Conservation (phyloP, 2,329 filamentous ascomycete genomes). For the Cryphonectria radicalis region DNA sequence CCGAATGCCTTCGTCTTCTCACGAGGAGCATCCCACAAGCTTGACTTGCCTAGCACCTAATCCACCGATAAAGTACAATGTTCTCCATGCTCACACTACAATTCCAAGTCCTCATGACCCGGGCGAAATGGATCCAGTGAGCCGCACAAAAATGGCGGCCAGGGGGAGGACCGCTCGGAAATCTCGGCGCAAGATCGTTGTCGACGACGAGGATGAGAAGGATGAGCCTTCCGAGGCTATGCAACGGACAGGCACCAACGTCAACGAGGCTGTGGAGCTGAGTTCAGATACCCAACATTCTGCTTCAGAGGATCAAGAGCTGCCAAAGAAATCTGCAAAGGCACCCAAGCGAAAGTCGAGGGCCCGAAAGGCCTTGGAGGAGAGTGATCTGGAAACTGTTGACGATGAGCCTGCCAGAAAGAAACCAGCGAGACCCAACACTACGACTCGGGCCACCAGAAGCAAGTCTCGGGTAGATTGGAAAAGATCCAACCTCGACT, state of each 20-base stretch:
- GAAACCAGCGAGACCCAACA: background rate
- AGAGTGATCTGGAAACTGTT: background rate
- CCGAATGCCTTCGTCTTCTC: constrained; percentile 20
- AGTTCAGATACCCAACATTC: background rate
- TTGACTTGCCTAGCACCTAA: background rate
- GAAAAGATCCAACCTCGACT: background rate
- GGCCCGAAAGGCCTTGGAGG: background rate
- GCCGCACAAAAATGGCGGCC: background rate
- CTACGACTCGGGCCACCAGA: background rate
- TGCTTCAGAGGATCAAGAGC: constrained; percentile 5
- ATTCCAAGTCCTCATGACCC: too few species aligned
- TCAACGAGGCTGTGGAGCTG: background rate
- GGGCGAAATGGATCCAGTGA: background rate
- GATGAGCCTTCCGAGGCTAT: background rate
- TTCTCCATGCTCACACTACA: background rate
- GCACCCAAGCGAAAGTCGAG: constrained; percentile 1
- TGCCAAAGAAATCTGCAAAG: constrained; percentile 6
- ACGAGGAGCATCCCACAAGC: background rate
- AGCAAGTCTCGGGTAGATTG: background rate
- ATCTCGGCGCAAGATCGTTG: constrained; percentile 12
- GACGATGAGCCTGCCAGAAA: background rate
- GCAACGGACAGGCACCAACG: background rate
- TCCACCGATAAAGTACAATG: background rate
- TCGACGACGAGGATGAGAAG: constrained; percentile 23
- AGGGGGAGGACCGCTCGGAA: background rate